Evolutionary conservation across 108 stramenopile genomes (phyloP).

Genomic region (Fragilariopsis cylindrus): DNA sequence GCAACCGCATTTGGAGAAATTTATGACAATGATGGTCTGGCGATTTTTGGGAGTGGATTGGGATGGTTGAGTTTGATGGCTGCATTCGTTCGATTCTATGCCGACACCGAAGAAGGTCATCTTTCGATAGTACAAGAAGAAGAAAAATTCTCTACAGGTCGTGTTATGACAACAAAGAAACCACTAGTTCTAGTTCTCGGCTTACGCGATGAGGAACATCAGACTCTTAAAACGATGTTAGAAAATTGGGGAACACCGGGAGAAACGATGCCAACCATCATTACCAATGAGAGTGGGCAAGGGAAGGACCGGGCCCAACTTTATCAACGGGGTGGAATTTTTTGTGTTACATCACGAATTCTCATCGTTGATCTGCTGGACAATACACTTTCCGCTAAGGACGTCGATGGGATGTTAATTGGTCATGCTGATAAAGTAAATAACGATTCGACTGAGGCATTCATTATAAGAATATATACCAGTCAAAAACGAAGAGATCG

Average conservation of each 20-base stretch:
- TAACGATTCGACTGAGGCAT: constrained; percentile 94
- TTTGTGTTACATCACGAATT: constrained; percentile 92
- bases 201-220: constrained; percentile 67
- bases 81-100: constrained; percentile 80
- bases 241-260: constrained; percentile 75
- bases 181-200: constrained; percentile 79
- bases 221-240: constrained; percentile 56
- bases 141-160: constrained; percentile 8
- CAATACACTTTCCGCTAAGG: constrained; percentile 54
- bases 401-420: constrained; percentile 91
- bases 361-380: constrained; percentile 95
- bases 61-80: constrained; percentile 76
- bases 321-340: constrained; percentile 52
- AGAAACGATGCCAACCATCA: constrained; percentile 60
- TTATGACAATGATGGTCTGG: constrained; percentile 88
- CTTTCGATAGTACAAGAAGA: constrained; percentile 41
- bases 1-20: constrained; percentile 90
- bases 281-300: constrained; percentile 82
- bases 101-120: constrained; percentile 61
- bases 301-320: constrained; percentile 58
- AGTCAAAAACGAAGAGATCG: constrained; percentile 57
- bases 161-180: constrained; percentile 17
- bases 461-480: constrained; percentile 92
- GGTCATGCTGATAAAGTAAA: constrained; percentile 90
- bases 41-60: constrained; percentile 89